Evolutionary conservation across 371 early-diverging fungal species (phyloP).

Genomic region (Mucor velutinosus): DNA sequence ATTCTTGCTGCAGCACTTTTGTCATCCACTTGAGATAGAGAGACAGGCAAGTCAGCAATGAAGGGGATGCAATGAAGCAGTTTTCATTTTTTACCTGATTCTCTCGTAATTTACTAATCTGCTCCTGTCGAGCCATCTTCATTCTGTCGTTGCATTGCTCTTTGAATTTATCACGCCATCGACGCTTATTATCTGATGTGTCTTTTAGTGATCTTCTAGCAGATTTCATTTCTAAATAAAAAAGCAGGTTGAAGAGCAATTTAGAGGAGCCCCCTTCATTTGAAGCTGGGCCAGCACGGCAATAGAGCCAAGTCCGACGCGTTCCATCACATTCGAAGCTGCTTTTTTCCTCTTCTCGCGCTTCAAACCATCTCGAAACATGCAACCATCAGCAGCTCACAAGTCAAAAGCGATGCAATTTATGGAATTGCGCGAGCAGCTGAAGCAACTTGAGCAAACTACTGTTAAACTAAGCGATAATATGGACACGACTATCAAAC

Average conservation of each 20-base stretch:
- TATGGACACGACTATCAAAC: conserved; percentile 23
- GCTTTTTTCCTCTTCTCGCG: neutral
- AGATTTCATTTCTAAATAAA: neutral
- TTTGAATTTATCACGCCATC: conserved; percentile 23
- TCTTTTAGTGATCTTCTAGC: conserved; percentile 7
- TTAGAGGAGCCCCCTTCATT: too few species aligned
- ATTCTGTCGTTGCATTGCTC: conserved; percentile 14
- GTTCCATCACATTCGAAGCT: neutral
- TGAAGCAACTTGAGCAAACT: conserved; percentile 21
- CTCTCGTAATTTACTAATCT: conserved; percentile 14
- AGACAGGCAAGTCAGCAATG: neutral
- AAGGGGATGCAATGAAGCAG: neutral
- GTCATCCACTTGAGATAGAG: conserved; percentile 12
- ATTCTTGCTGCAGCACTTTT: conserved; percentile 11
- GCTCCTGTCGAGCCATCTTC: conserved; percentile 11
- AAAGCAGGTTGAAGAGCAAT: neutral
- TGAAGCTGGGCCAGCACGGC: too few species aligned
- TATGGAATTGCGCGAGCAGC: conserved; percentile 14
- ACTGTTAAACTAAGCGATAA: conserved; percentile 16
- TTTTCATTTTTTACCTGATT: conserved; percentile 10
- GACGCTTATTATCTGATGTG: conserved; percentile 6
- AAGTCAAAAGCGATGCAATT: conserved; percentile 27
- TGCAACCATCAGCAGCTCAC: neutral
- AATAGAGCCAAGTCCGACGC: neutral
- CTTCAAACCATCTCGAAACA: neutral